Evolutionary conservation across 2,329 filamentous ascomycete species (phyloP).

Genomic region (Aureobasidium sp.): DNA sequence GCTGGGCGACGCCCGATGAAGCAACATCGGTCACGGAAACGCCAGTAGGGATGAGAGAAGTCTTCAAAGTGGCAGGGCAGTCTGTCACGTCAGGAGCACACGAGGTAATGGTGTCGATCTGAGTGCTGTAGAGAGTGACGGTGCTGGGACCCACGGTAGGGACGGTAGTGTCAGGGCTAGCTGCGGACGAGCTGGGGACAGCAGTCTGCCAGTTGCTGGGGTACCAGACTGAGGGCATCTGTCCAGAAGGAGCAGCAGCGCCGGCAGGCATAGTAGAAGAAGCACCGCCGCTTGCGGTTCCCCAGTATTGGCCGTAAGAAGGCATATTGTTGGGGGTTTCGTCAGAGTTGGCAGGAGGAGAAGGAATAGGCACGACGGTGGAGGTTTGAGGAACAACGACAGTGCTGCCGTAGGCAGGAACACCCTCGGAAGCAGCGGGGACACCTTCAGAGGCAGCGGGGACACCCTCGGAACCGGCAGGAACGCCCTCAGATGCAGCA

Average conservation of each 20-base stretch:
- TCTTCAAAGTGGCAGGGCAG: slow-evolving; percentile 3
- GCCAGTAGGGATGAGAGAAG: not conserved
- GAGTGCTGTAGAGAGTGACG: slow-evolving; percentile 17
- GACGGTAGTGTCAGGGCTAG: not conserved
- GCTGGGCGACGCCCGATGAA: not conserved
- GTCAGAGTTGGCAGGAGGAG: slow-evolving; percentile 4
- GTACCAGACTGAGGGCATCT: slow-evolving; percentile 10
- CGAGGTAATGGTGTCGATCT: slow-evolving; percentile 15
- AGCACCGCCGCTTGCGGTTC: not conserved
- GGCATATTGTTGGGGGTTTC: slow-evolving; percentile 14
- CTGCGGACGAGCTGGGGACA: not conserved
- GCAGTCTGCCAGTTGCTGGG: not conserved
- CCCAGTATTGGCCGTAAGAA: slow-evolving; percentile 12
- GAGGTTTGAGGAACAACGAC: not conserved
- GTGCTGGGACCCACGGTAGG: slow-evolving; percentile 12
- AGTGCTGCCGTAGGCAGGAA: not conserved
- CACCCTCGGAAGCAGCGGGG: not conserved
- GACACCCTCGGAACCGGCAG: not conserved
- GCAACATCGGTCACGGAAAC: not conserved
- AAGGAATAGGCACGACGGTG: not conserved
- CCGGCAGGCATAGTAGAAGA: slow-evolving; percentile 2
- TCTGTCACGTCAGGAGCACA: slow-evolving; percentile 16
- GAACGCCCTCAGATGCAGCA: not conserved
- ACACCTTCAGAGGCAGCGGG: not conserved
- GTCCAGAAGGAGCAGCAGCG: slow-evolving; percentile 1